Conservation (phyloP, 2,329 filamentous ascomycete genomes). For the Dactylellina leptospora region DNA sequence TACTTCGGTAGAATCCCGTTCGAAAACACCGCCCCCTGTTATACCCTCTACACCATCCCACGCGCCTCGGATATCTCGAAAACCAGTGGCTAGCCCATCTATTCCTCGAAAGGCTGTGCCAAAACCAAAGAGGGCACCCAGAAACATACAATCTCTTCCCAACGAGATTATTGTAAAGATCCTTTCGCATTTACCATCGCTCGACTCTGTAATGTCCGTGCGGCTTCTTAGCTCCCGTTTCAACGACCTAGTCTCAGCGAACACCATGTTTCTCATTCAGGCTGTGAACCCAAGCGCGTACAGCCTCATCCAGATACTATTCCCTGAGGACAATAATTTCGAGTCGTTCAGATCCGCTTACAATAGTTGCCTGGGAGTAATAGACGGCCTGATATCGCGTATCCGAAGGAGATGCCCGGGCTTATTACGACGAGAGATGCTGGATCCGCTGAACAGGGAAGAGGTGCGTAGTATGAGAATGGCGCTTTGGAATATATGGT, state of each 20-base stretch:
- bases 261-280: constrained; percentile 29
- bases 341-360: constrained; percentile 48
- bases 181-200: constrained; percentile 39
- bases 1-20: constrained; percentile 47
- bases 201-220: constrained; percentile 39
- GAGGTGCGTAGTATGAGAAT: constrained; percentile 44
- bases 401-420: constrained; percentile 45
- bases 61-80: constrained; percentile 28
- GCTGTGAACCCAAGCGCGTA: constrained; percentile 43
- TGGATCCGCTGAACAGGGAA: constrained; percentile 38
- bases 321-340: constrained; percentile 44
- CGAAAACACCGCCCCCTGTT: constrained; percentile 36
- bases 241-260: constrained; percentile 35
- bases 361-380: constrained; percentile 47
- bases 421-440: constrained; percentile 39
- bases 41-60: constrained; percentile 26
- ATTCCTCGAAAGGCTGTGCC: constrained; percentile 45
- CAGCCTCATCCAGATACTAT: constrained; percentile 41
- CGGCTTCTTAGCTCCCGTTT: constrained; percentile 31
- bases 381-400: constrained; percentile 45
- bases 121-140: constrained; percentile 12
- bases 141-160: constrained; percentile 35
- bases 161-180: constrained; percentile 42
- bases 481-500: constrained; percentile 52
- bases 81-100: constrained; percentile 23